These are phyloP conservation scores for Globisporangium sylvaticum DNA, from an alignment of 352 stramenopile genomes.

Conservation along the genomic window DNA sequence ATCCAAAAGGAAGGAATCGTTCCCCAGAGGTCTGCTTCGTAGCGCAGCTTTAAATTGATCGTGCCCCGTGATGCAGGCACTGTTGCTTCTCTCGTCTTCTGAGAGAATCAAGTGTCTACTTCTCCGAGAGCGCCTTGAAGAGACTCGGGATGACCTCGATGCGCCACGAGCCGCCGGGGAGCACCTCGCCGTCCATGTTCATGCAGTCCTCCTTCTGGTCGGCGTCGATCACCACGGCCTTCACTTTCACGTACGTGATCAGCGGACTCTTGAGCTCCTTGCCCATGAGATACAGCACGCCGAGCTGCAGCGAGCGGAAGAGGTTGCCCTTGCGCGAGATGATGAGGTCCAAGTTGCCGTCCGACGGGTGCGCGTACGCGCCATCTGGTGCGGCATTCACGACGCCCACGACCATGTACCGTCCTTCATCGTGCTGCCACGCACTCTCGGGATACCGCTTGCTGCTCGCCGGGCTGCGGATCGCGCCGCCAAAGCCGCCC, in stretches of 20 bases:
- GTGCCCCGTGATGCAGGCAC: too few species aligned
- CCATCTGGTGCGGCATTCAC: constrained; percentile 73
- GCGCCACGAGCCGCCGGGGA: constrained; percentile 62
- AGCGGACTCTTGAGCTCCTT: constrained; percentile 67
- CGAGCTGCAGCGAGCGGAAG: constrained; percentile 37
- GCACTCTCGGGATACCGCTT: constrained; percentile 53
- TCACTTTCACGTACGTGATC: constrained; percentile 79
- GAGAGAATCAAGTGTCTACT: constrained; percentile 29
- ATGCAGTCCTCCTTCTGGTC: constrained; percentile 61
- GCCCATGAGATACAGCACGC: constrained; percentile 63
- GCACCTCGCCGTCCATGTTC: constrained; percentile 83
- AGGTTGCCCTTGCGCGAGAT: constrained; percentile 66
- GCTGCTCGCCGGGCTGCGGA: constrained; percentile 57
- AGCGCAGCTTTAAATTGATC: not conserved
- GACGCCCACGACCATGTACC: constrained; percentile 65
- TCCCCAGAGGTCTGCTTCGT: not conserved
- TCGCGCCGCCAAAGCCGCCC: constrained; percentile 42
- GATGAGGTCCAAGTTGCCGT: constrained; percentile 77
- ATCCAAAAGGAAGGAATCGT: not conserved
- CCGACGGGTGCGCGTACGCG: constrained; percentile 68
- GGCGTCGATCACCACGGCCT: constrained; percentile 64
- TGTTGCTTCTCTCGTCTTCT: not conserved
- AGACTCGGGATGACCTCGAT: constrained; percentile 84
- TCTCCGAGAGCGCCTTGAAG: constrained; percentile 84
- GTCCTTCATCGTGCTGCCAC: constrained; percentile 62